Evolutionary conservation across 352 stramenopile species (phyloP).

Genomic region (Phytophthora agathidicida): DNA sequence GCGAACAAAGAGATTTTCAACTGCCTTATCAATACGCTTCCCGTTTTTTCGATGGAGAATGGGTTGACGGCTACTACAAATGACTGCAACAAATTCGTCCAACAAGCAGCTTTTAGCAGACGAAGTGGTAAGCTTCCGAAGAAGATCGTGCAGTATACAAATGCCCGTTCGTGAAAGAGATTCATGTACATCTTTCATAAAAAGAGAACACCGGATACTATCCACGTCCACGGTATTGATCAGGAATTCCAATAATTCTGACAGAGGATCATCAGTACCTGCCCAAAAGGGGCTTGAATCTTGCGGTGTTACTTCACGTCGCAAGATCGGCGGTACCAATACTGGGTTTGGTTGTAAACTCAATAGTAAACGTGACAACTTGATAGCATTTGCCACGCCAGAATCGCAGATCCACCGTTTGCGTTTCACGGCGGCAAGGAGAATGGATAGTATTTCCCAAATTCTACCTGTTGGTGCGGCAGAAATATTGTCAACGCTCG

Average conservation of each 20-base stretch:
- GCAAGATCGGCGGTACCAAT: slow-evolving; percentile 6
- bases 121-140: slow-evolving; percentile 57
- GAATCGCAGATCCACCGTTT: neutral
- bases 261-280: slow-evolving; percentile 5
- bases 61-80: neutral
- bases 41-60: neutral
- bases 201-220: slow-evolving; percentile 8
- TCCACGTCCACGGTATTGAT: slow-evolving; percentile 2
- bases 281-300: neutral
- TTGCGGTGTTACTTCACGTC: neutral
- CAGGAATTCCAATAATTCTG: slow-evolving; percentile 30
- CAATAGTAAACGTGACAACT: slow-evolving; percentile 13
- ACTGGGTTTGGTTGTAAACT: slow-evolving; percentile 22
- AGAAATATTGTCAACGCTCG: neutral
- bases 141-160: slow-evolving; percentile 55
- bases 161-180: slow-evolving; percentile 39
- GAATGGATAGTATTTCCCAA: slow-evolving; percentile 9
- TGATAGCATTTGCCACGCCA: slow-evolving; percentile 8
- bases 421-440: neutral
- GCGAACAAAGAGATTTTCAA: slow-evolving; percentile 68
- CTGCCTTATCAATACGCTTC: slow-evolving; percentile 23
- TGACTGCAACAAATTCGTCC: slow-evolving; percentile 31
- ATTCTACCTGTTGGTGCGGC: neutral
- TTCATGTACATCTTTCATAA: slow-evolving; percentile 10
- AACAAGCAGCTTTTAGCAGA: slow-evolving; percentile 50